Evolutionary conservation across 148 eudicot genomes (phyloP).

Genomic region (Fagopyrum homotropicum): DNA sequence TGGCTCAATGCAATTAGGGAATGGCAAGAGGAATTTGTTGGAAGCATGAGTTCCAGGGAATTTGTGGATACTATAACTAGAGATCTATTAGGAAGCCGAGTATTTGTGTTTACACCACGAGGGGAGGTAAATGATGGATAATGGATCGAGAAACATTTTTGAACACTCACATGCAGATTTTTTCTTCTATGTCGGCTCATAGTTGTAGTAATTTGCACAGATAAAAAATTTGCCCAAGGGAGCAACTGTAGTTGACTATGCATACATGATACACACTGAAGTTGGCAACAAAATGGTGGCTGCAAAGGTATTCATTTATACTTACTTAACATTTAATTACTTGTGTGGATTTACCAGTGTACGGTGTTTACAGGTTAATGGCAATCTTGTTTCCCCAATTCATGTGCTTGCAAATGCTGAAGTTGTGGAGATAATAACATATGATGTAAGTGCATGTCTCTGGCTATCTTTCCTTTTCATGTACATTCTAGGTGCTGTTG

Average conservation of each 20-base stretch:
- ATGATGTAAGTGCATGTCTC: constrained; percentile 53
- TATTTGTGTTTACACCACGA: constrained; percentile 92
- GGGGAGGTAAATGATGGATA: constrained; percentile 66
- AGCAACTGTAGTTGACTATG: constrained; percentile 92
- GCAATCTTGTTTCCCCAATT: constrained; percentile 74
- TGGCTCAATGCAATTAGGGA: constrained; percentile 98
- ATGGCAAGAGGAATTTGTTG: constrained; percentile 99
- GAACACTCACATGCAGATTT: neutral
- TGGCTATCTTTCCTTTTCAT: neutral
- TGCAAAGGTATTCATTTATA: constrained; percentile 59
- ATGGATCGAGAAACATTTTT: neutral
- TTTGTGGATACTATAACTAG: constrained; percentile 90
- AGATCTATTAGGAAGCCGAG: constrained; percentile 93
- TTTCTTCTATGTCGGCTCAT: constrained; percentile 8
- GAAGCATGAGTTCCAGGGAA: constrained; percentile 98
- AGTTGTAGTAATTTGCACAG: constrained; percentile 26
- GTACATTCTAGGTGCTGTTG: neutral
- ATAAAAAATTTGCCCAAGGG: constrained; percentile 93
- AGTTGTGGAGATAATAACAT: constrained; percentile 89
- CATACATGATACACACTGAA: constrained; percentile 97
- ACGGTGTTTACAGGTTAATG: constrained; percentile 73
- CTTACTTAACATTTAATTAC: constrained; percentile 10
- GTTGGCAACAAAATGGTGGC: constrained; percentile 98
- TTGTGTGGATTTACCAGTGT: constrained; percentile 14
- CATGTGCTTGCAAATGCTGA: constrained; percentile 96